Percentiles rank a stretch among this genome's conserved stretches.
phyloP scores from a whole-genome alignment of 2,329 filamentous ascomycete species.

The Cordyceps pruinosa region DNA sequence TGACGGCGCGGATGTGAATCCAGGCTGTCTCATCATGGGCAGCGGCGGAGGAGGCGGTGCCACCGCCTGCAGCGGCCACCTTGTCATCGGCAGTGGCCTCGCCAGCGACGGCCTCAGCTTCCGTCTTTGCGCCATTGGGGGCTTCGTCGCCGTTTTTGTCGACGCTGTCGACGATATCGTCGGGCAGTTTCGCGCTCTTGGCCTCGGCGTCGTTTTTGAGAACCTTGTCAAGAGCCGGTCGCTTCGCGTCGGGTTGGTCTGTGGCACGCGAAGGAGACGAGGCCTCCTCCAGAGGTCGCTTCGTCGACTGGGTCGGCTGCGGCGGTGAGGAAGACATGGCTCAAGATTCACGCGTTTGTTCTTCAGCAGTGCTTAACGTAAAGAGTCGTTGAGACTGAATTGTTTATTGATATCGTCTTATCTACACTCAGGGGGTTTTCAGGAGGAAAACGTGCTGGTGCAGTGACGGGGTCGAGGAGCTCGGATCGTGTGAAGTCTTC shows the following conservation, averaged over 20 bases:
- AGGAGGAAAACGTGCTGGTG: slow-evolving; percentile 91
- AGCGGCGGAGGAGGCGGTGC: slow-evolving; percentile 33
- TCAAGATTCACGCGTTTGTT: slow-evolving; percentile 16
- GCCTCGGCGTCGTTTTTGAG: slow-evolving; percentile 59
- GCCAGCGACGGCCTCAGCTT: slow-evolving; percentile 57
- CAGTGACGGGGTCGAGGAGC: slow-evolving; percentile 43
- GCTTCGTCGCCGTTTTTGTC: slow-evolving; percentile 45
- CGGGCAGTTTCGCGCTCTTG: slow-evolving; percentile 33
- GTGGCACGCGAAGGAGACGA: slow-evolving; percentile 87
- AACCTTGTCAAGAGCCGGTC: slow-evolving; percentile 89
- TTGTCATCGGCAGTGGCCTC: slow-evolving; percentile 45
- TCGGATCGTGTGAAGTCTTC: slow-evolving; percentile 36
- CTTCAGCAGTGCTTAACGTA: neutral
- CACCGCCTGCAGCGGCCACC: slow-evolving; percentile 29
- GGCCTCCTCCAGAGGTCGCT: slow-evolving; percentile 93
- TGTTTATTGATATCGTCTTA: slow-evolving; percentile 41
- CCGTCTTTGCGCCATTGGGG: slow-evolving; percentile 43
- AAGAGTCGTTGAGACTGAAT: slow-evolving; percentile 27
- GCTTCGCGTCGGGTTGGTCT: slow-evolving; percentile 95
- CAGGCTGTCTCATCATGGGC: slow-evolving; percentile 86
- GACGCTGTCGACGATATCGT: slow-evolving; percentile 30
- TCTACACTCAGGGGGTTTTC: slow-evolving; percentile 80
- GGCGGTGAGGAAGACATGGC: slow-evolving; percentile 69
- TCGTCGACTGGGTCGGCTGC: slow-evolving; percentile 63
- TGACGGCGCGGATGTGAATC: slow-evolving; percentile 96